phyloP scores from a whole-genome alignment of 768 basidiomycete genomes.

The Phallus indusiatus region DNA sequence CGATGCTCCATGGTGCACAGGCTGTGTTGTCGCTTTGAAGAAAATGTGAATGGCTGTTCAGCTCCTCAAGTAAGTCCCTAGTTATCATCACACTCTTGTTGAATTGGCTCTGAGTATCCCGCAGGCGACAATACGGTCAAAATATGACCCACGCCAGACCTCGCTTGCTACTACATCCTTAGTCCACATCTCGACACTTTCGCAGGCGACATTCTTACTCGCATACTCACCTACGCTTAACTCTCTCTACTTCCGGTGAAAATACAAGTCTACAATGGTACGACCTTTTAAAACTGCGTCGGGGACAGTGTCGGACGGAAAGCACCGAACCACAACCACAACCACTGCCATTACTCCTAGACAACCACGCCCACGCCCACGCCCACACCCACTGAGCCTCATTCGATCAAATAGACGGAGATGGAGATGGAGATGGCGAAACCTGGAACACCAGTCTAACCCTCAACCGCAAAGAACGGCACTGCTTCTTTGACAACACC shows the following conservation, averaged over 20 bases:
- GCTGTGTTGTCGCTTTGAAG: conserved; percentile 72
- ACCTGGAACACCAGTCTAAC: background rate
- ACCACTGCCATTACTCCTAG: background rate
- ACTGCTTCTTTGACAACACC: conserved; percentile 64
- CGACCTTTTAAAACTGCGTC: conserved; percentile 34
- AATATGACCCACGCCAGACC: conserved; percentile 72
- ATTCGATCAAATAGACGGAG: background rate
- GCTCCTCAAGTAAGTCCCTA: conserved; percentile 72
- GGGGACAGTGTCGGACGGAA: conserved; percentile 10
- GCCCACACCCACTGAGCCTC: too few species aligned
- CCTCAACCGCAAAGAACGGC: conserved; percentile 27
- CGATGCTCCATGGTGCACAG: conserved; percentile 68
- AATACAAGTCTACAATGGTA: conserved; percentile 92
- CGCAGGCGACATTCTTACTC: conserved; percentile 78
- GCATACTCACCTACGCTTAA: conserved; percentile 62
- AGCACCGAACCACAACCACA: background rate
- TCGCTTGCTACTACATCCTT: conserved; percentile 61
- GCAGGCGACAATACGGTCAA: conserved; percentile 82
- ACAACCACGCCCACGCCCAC: too few species aligned
- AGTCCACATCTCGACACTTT: conserved; percentile 70
- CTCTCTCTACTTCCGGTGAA: conserved; percentile 81
- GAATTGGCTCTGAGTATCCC: background rate
- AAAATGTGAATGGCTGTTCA: conserved; percentile 80
- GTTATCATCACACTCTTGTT: background rate
- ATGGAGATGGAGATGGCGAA: background rate